Evolutionary conservation across 768 basidiomycete genomes (phyloP), one percentile per base, ranked within the genome.

Genomic region (Mycena kentingensis): DNA sequence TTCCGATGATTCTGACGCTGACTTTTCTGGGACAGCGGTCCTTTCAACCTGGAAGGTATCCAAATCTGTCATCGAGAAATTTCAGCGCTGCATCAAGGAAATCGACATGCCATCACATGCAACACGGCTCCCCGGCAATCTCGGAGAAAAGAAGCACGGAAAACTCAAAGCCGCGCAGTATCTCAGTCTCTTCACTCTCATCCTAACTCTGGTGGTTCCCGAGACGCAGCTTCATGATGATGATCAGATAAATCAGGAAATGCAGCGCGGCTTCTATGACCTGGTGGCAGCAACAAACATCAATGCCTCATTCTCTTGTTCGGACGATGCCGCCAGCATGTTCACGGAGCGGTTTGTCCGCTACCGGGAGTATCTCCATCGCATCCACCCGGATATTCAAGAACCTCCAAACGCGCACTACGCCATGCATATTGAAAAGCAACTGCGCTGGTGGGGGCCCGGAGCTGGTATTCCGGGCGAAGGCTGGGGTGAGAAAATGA

Each of bases 101-200:
- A 46, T 46, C 22, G 19, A 31, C 18, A 22, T 65, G 16, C 64
- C 64, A 3, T 46, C 54, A 4, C 61, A 51, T 41, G 44, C 56
- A 8, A 35, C 49, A 15, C 45, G 55, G 13, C 59, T 46, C 15
- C 64, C 62, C 26, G 42, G 24, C 11, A 63, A 65, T 44, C 52
- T 58, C 38, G 59, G 63, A 27, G 52, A 62, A 34, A 26, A 34
- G 4, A 43, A 48, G 13, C 61, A 62, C 39, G 63, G 59, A 48
- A 62, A 62, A 46, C 46, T 64, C 18, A 62, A 62, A 44, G 61
- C 61, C 13, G 58, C 55, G 25, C 51, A 62, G 45, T 47, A 39
- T 39, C 44, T 55, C 31, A 54, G 48, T 44, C 28, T 59, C 18
- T 54, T 59, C 19, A 38, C 57, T 3, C 48, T 39, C 18, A 55